Percentiles rank a stretch among this genome's conserved stretches.
Conservation (phyloP, 495 filamentous ascomycete genomes). For the Clohesyomyces aquaticus region DNA sequence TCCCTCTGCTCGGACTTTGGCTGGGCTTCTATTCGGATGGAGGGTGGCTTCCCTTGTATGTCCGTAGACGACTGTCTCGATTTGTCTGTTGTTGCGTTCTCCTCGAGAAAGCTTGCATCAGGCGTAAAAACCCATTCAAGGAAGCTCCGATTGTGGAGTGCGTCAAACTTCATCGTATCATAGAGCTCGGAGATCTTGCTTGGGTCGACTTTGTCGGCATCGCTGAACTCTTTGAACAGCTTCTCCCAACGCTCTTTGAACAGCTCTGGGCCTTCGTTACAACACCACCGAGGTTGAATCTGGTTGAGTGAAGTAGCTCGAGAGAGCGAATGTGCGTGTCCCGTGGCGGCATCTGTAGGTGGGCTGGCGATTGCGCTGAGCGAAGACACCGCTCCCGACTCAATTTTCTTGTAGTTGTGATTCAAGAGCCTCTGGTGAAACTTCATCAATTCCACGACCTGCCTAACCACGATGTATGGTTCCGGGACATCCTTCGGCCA, state of each 20-base stretch:
- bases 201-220: constrained; percentile 95
- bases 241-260: constrained; percentile 99
- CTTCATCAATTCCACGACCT: constrained; percentile 96
- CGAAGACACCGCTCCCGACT: constrained; percentile 62
- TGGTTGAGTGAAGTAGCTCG: constrained; percentile 62
- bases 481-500: constrained; percentile 97
- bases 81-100: constrained; percentile 51
- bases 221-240: constrained; percentile 93
- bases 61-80: constrained; percentile 26
- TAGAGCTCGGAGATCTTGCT: constrained; percentile 98
- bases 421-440: constrained; percentile 95
- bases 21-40: constrained; percentile 9
- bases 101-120: constrained; percentile 65
- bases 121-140: constrained; percentile 98
- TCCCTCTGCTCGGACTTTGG: constrained; percentile 30
- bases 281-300: constrained; percentile 94
- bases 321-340: constrained; percentile 53
- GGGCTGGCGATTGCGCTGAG: constrained; percentile 53
- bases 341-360: constrained; percentile 33
- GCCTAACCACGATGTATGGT: constrained; percentile 82
- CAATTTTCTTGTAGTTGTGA: constrained; percentile 79
- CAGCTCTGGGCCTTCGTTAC: constrained; percentile 89
- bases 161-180: constrained; percentile 99
- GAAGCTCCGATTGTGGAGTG: constrained; percentile 92
- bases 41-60: constrained; percentile 13